Conservation (phyloP, 2,329 filamentous ascomycete species). For the Penicillium sp. region DNA sequence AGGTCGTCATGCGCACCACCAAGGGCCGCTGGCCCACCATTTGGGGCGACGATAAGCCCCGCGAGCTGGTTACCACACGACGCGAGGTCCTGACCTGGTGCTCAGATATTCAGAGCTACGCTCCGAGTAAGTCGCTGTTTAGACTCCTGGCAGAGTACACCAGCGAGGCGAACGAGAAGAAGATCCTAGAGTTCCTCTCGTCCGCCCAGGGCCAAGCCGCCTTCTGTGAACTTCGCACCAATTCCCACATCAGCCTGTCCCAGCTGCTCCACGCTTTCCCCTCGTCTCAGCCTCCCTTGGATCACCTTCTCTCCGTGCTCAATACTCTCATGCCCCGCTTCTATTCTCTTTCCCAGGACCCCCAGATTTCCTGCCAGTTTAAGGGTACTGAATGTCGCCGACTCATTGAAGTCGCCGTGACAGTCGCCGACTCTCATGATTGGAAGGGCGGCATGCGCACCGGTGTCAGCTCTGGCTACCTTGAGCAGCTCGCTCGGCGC, state of each 20-base stretch:
- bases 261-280: slow-evolving; percentile 92
- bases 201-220: slow-evolving; percentile 86
- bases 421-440: slow-evolving; percentile 81
- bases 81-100: slow-evolving; percentile 95
- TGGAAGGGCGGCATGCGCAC: slow-evolving; percentile 72
- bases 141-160: slow-evolving; percentile 84
- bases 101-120: slow-evolving; percentile 86
- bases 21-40: slow-evolving; percentile 93
- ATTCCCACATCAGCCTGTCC: slow-evolving; percentile 76
- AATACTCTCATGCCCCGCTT: slow-evolving; percentile 95
- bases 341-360: slow-evolving; percentile 96
- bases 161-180: slow-evolving; percentile 75
- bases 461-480: slow-evolving; percentile 87
- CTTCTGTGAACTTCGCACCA: slow-evolving; percentile 93
- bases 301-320: slow-evolving; percentile 73
- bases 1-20: slow-evolving; percentile 72
- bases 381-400: slow-evolving; percentile 70
- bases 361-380: slow-evolving; percentile 71
- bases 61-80: slow-evolving; percentile 84
- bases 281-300: slow-evolving; percentile 82
- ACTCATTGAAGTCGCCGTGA: slow-evolving; percentile 93
- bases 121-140: slow-evolving; percentile 83
- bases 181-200: slow-evolving; percentile 80
- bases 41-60: slow-evolving; percentile 85
- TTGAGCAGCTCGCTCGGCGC: slow-evolving; percentile 76